phyloP scores from a whole-genome alignment of 2,329 filamentous ascomycete species.

The Chaetothyriales sp. region DNA sequence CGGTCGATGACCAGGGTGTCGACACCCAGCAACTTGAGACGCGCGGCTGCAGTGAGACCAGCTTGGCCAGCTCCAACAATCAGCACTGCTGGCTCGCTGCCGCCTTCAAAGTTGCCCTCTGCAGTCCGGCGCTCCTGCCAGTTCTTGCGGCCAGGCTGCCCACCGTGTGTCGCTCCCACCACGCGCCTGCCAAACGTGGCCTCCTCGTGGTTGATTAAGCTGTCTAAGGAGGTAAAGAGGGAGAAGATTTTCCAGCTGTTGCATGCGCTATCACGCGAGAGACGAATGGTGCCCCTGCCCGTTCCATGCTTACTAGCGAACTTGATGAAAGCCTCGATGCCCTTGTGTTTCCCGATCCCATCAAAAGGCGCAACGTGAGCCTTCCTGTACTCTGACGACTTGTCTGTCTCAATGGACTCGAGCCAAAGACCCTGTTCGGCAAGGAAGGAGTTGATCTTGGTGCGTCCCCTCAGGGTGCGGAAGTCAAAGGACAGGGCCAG shows the following conservation, averaged over 20 bases:
- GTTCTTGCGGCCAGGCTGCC: slow-evolving; percentile 38
- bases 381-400: slow-evolving; percentile 28
- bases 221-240: slow-evolving; percentile 44
- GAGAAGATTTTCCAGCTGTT: slow-evolving; percentile 47
- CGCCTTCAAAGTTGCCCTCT: slow-evolving; percentile 34
- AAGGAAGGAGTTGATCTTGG: slow-evolving; percentile 25
- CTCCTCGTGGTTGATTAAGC: slow-evolving; percentile 42
- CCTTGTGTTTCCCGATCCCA: slow-evolving; percentile 32
- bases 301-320: slow-evolving; percentile 39
- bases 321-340: slow-evolving; percentile 42
- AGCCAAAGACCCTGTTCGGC: slow-evolving; percentile 27
- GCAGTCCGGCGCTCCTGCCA: slow-evolving; percentile 41
- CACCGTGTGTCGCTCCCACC: slow-evolving; percentile 42
- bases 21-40: slow-evolving; percentile 44
- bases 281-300: slow-evolving; percentile 41
- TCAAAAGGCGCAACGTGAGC: slow-evolving; percentile 37
- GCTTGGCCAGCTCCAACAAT: slow-evolving; percentile 49
- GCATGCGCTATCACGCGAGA: slow-evolving; percentile 28
- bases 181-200: slow-evolving; percentile 32
- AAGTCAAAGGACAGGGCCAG: slow-evolving; percentile 42
- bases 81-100: slow-evolving; percentile 42
- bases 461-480: slow-evolving; percentile 36
- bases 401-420: slow-evolving; percentile 32
- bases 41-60: slow-evolving; percentile 42
- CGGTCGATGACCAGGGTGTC: slow-evolving; percentile 43